Percentiles rank a stretch among this genome's conserved stretches.
Conservation (phyloP, 352 stramenopile genomes). For the Phytophthora podocarpi region DNA sequence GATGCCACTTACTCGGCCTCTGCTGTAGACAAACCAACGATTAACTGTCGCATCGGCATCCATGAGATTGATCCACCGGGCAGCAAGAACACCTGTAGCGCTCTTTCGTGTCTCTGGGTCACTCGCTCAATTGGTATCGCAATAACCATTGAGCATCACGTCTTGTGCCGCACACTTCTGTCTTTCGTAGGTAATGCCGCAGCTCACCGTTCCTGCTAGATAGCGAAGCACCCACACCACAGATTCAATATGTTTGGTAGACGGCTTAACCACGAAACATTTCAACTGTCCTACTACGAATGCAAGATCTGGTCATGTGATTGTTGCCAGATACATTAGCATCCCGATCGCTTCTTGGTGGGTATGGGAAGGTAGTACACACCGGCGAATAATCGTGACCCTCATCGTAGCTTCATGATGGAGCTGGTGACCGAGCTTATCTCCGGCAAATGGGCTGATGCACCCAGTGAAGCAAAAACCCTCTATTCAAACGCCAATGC, state of each 20-base stretch:
- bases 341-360: conserved; percentile 18
- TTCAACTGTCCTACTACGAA: conserved; percentile 34
- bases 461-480: too few species aligned
- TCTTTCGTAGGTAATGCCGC: neutral
- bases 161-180: too few species aligned
- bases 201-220: neutral
- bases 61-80: conserved; percentile 10
- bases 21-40: conserved; percentile 21
- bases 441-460: too few species aligned
- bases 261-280: conserved; percentile 18
- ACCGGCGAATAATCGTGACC: too few species aligned
- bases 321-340: conserved; percentile 39
- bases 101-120: conserved; percentile 15
- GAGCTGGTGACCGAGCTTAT: too few species aligned
- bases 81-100: conserved; percentile 3
- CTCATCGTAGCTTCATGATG: too few species aligned
- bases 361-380: too few species aligned
- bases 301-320: conserved; percentile 24
- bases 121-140: conserved; percentile 12
- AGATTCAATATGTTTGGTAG: conserved; percentile 4
- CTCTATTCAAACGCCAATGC: too few species aligned
- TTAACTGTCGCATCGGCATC: conserved; percentile 10
- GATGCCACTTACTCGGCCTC: conserved; percentile 30
- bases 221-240: neutral
- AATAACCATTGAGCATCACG: conserved; percentile 8